These are phyloP conservation scores for Russula foetens DNA, from an alignment of 768 basidiomycete species.

Conservation along the genomic window DNA sequence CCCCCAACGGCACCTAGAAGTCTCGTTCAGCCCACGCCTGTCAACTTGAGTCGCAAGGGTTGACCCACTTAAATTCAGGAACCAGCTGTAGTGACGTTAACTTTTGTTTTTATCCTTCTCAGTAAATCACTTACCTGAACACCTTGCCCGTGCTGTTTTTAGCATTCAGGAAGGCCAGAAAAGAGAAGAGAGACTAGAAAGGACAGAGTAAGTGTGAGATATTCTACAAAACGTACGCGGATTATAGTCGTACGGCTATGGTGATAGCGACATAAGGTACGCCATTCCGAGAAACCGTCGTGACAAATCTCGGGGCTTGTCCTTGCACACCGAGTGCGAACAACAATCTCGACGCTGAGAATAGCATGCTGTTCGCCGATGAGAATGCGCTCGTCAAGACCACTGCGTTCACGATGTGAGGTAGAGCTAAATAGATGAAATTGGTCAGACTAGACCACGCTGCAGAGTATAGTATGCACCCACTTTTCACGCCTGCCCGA, in stretches of 20 bases:
- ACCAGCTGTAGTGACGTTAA: constrained; percentile 11
- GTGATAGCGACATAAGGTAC: constrained; percentile 16
- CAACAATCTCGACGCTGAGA: constrained; percentile 16
- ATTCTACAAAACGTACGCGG: no score
- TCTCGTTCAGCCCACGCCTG: background rate
- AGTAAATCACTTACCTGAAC: constrained; percentile 8
- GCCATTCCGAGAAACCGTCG: constrained; percentile 4
- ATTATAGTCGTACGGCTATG: background rate
- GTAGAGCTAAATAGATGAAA: constrained; percentile 6
- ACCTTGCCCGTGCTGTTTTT: constrained; percentile 10
- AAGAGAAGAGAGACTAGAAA: constrained; percentile 13
- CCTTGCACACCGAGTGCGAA: constrained; percentile 16
- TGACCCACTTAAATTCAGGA: constrained; percentile 14
- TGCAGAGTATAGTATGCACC: background rate
- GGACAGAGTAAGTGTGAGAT: background rate
- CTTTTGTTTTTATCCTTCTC: background rate
- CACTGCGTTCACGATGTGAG: constrained; percentile 19
- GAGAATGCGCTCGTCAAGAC: constrained; percentile 18
- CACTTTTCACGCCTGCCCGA: constrained; percentile 18
- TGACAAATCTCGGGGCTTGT: constrained; percentile 16
- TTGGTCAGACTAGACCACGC: background rate
- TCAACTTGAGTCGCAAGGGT: background rate
- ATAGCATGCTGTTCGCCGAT: constrained; percentile 20
- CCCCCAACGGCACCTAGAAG: constrained; percentile 15
- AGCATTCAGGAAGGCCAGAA: constrained; percentile 17